Percentiles rank a stretch among this genome's conserved stretches.
phyloP scores from a whole-genome alignment of 2,329 filamentous ascomycete genomes.

The Pestalotiopsis sp. region DNA sequence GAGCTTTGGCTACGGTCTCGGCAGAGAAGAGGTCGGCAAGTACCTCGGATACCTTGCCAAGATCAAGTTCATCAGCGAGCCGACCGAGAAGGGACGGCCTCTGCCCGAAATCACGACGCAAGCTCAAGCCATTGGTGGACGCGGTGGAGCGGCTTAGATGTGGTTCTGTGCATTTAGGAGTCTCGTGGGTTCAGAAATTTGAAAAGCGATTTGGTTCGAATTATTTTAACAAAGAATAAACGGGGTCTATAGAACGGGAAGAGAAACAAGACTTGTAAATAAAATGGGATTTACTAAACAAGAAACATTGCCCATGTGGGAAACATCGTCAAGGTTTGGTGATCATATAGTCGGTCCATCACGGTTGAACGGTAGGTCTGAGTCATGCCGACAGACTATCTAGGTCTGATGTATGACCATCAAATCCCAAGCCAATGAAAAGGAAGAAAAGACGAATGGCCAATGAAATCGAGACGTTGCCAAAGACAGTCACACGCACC shows the following conservation, averaged over 20 bases:
- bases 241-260: background rate
- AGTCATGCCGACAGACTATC: background rate
- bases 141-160: slow-evolving; percentile 24
- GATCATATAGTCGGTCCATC: background rate
- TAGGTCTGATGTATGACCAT: background rate
- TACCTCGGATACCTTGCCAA: slow-evolving; percentile 67
- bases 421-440: background rate
- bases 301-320: background rate
- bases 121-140: slow-evolving; percentile 27
- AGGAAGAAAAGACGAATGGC: background rate
- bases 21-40: slow-evolving; percentile 61
- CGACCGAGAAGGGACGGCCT: slow-evolving; percentile 35
- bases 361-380: background rate
- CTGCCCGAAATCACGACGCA: slow-evolving; percentile 34
- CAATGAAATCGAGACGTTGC: background rate
- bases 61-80: slow-evolving; percentile 62
- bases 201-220: background rate
- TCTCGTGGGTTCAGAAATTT: background rate
- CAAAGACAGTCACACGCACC: background rate
- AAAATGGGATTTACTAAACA: background rate
- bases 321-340: background rate
- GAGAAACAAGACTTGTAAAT: background rate
- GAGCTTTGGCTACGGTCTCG: slow-evolving; percentile 58
- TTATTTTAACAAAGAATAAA: background rate
- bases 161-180: background rate